Percentiles rank a stretch among this genome's conserved stretches.
These are phyloP conservation scores for Taphrina sp. DNA, from an alignment of 1,139 yeast genomes.

Conservation along the genomic window DNA sequence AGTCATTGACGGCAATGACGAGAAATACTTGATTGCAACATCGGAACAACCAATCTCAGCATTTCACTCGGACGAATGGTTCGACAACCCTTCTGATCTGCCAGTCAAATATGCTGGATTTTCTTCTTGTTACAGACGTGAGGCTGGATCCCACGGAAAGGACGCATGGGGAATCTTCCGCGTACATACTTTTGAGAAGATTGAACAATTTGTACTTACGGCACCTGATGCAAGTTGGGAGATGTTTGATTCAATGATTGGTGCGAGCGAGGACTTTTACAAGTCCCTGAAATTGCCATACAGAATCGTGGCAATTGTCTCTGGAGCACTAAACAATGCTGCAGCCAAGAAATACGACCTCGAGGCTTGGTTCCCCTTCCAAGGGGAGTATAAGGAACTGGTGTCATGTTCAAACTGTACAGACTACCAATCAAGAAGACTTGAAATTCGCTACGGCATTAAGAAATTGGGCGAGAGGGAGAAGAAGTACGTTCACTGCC, in stretches of 20 bases:
- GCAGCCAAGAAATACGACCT: constrained; percentile 98
- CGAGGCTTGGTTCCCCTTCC: constrained; percentile 99
- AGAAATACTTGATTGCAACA: constrained; percentile 95
- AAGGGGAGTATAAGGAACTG: constrained; percentile 95
- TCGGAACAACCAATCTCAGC: constrained; percentile 99
- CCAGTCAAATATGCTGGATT: constrained; percentile 93
- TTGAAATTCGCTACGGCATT: constrained; percentile 98
- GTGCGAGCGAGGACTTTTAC: constrained; percentile 86
- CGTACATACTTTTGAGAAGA: constrained; percentile 96
- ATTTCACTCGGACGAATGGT: constrained; percentile 97
- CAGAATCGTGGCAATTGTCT: constrained; percentile 95
- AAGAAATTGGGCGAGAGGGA: constrained; percentile 93
- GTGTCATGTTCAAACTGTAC: constrained; percentile 99
- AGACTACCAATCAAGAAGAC: constrained; percentile 96
- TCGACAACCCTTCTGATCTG: constrained; percentile 91
- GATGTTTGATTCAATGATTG: constrained; percentile 94
- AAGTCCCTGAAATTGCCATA: constrained; percentile 88
- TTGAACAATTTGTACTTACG: constrained; percentile 91
- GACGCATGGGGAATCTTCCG: constrained; percentile 99
- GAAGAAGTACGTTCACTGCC: constrained; percentile 97
- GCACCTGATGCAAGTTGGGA: constrained; percentile 99
- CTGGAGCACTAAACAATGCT: constrained; percentile 97
- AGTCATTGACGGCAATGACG: constrained; percentile 95
- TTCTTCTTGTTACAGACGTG: constrained; percentile 98
- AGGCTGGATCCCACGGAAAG: constrained; percentile 99